Conservation (phyloP, 164 flowering plant species). For the Magnolia officinalis region DNA sequence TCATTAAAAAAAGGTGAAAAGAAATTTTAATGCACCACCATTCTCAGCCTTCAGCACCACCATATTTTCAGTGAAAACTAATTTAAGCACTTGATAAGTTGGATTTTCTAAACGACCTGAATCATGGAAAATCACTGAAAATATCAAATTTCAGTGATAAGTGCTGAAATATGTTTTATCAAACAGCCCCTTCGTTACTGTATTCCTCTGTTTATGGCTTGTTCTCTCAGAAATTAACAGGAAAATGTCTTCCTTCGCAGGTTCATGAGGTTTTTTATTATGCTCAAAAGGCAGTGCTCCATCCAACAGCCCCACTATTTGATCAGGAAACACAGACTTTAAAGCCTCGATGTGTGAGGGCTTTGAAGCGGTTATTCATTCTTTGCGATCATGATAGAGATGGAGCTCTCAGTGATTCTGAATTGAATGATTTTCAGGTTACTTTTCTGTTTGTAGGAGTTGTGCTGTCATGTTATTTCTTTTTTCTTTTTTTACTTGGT, state of each 20-base stretch:
- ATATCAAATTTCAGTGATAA: too few relatives aligned
- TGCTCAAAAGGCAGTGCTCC: conserved; percentile 90
- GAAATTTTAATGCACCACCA: too few relatives aligned
- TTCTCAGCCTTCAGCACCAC: too few relatives aligned
- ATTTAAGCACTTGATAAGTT: too few relatives aligned
- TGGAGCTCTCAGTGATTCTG: conserved; percentile 67
- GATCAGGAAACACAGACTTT: conserved; percentile 65
- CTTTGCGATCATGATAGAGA: conserved; percentile 71
- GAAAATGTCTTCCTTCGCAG: conserved; percentile 33
- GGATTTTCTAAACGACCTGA: too few relatives aligned
- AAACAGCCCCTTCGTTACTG: too few relatives aligned
- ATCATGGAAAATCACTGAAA: too few relatives aligned
- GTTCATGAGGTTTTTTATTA: conserved; percentile 94
- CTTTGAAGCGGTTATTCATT: conserved; percentile 65
- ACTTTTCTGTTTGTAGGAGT: neutral
- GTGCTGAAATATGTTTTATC: too few relatives aligned
- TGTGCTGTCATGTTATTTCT: neutral
- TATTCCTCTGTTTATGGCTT: neutral
- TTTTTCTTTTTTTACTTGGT: neutral
- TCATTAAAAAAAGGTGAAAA: too few relatives aligned
- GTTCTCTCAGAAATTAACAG: neutral
- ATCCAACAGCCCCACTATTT: conserved; percentile 70
- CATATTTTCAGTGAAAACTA: too few relatives aligned
- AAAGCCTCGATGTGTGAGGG: conserved; percentile 63
- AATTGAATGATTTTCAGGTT: conserved; percentile 91